Evolutionary conservation across 208 protist species (phyloP), one percentile per base, ranked within the genome.

Genomic region (Herpetomonas tarakana): DNA sequence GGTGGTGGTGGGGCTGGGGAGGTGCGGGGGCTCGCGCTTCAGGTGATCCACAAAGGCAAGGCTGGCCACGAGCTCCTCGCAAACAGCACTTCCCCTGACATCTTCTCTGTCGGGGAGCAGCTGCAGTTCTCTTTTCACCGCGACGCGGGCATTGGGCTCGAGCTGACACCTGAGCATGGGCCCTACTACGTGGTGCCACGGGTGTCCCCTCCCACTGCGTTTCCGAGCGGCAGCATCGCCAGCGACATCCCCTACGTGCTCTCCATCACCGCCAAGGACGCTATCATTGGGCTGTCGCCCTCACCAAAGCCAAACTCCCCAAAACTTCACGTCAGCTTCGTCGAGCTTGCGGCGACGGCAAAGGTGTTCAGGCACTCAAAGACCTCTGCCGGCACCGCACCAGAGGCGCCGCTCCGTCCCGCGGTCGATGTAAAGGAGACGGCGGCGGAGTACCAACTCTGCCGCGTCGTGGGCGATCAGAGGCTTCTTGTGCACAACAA

Each of bases 121-220:
- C 68, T 53, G 11, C 54, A 71, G 27, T 86, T 68, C 29, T 44
- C 56, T 2, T 89, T 78, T 49, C 65, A 74, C 39, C 68, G 63
- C 0, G 70, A 82, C 39, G 70, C 75, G 45, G 44, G 41, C 11
- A 49, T 72, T 39, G 51, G 74, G n/a, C 60, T 63, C 18, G 60
- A 52, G 11, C 66, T 89, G 1, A 71, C 64, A 0, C 78, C 83
- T 0, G 50, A 65, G 25, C n/a, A 65, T 16, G 71, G 71, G 19
- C 83, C 83, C 12, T 89, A 83, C 52, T 39, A 73, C 49, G 56
- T 83, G 0, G 29, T 79, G 11, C 78, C 83, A 0, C 61, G 71
- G 16, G 24, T 78, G 2, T 31, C n/a, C n/a, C n/a, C n/a, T n/a
- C n/a, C n/a, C n/a, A n/a, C n/a, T n/a, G n/a, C n/a, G n/a, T n/a